Conservation (phyloP, 805 yeast genomes). For the Grigorovia jiainica region DNA sequence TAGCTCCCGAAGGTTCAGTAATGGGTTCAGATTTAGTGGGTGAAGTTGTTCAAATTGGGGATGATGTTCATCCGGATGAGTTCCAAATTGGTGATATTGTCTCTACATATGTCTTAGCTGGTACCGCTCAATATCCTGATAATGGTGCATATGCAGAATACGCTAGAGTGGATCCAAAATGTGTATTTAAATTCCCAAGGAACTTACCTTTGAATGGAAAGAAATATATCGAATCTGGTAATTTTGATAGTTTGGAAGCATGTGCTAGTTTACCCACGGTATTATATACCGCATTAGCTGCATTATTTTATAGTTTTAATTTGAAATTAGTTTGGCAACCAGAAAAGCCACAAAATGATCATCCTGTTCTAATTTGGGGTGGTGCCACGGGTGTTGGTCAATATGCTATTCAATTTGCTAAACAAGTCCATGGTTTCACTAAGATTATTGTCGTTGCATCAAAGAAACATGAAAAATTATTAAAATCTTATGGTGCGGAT, state of each 20-base stretch:
- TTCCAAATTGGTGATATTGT: constrained; percentile 46
- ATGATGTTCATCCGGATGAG: constrained; percentile 26
- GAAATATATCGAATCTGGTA: constrained; percentile 28
- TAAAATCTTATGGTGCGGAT: constrained; percentile 43
- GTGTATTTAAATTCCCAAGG: constrained; percentile 12
- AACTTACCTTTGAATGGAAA: constrained; percentile 14
- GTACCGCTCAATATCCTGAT: constrained; percentile 30
- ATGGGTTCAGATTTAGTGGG: constrained; percentile 59
- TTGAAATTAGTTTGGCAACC: constrained; percentile 19
- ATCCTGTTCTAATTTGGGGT: constrained; percentile 47
- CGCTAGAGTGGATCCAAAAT: constrained; percentile 22
- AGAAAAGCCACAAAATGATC: constrained; percentile 23
- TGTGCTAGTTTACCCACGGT: constrained; percentile 54
- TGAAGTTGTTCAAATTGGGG: constrained; percentile 41
- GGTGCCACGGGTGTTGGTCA: constrained; percentile 60
- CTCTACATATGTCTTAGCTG: constrained; percentile 48
- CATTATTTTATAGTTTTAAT: constrained; percentile 30
- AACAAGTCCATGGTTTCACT: constrained; percentile 32
- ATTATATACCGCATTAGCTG: constrained; percentile 40
- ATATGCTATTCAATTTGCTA: constrained; percentile 50
- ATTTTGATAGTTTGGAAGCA: constrained; percentile 45
- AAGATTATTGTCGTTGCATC: constrained; percentile 45
- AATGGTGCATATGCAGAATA: constrained; percentile 57
- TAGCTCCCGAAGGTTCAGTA: constrained; percentile 39
- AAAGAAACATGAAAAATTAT: constrained; percentile 32